These are phyloP conservation scores for Cercospora brassicicola DNA, from an alignment of 2,329 filamentous ascomycete genomes.

Conservation along the genomic window DNA sequence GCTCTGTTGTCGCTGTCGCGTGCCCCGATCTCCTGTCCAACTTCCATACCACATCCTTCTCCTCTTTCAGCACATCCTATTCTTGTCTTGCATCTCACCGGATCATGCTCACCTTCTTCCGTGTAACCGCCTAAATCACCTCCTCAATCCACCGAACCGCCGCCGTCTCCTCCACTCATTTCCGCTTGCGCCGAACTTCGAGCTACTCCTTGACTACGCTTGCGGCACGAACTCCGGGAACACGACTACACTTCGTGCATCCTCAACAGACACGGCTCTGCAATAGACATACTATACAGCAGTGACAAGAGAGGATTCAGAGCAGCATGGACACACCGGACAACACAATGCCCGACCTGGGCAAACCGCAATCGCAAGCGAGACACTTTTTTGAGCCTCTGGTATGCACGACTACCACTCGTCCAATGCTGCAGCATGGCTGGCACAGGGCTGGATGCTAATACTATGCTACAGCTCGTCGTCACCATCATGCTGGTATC, in stretches of 20 bases:
- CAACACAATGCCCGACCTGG: constrained; percentile 24
- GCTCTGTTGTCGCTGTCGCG: background rate
- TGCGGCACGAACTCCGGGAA: background rate
- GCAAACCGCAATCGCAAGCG: constrained; percentile 31
- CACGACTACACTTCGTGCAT: background rate
- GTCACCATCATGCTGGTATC: constrained; percentile 47
- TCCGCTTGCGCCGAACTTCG: background rate
- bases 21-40: background rate
- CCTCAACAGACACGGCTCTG: background rate
- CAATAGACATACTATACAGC: background rate
- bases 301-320: background rate
- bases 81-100: background rate
- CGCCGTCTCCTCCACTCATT: background rate
- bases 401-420: constrained; percentile 22
- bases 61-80: background rate
- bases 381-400: constrained; percentile 33
- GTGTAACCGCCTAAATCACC: background rate
- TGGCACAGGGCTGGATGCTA: constrained; percentile 8
- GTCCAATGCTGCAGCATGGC: background rate
- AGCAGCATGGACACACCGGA: background rate
- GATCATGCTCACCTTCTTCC: background rate
- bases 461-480: constrained; percentile 40
- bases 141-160: background rate
- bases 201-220: background rate
- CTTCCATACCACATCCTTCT: background rate